Base-by-base conservation (phyloP, 2,329 filamentous ascomycete species). In the Venturia pyrina region DNA sequence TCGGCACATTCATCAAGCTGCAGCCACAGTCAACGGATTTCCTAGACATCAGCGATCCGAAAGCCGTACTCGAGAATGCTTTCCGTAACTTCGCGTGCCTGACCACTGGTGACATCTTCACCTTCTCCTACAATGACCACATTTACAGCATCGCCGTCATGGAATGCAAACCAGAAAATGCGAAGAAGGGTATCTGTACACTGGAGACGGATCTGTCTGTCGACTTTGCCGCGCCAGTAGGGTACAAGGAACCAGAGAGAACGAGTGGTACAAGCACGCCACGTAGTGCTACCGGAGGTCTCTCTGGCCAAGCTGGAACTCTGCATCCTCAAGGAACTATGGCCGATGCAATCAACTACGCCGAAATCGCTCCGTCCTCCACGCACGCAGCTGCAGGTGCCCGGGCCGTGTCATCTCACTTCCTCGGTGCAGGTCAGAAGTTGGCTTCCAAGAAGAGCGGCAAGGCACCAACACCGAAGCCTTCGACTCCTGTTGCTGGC, bases 261-360 rank as follows among this genome's bases (percentile, higher is more conserved):
- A 77, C 75, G 2, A 95, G 90, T 70, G 93, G 93, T n/a, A 93
- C 91, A 21, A 93, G 88, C 77, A 96, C 93, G 19, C 92, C 93
- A 1, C 81, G 87, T 63, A 95, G 89, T 72, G 80, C 78, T 4
- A 80, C 82, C 1, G 84, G 85, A 65, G 85, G 85, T 11, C 76
- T 89, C 67, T 88, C 89, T 8, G 80, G 85, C 1, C 78, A 80
- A 69, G 89, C 91, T 37, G 91, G 93, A 5, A 78, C 89, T 19
- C 77, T 97, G 32, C 92, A 96, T 76, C 86, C 82, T 68, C 90
- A 96, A 71, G 95, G 95, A 13, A 93, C 88, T 68, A 99, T 99
- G 95, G 93, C 95, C 0, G 91, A 96, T 72, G 86, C 91, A n/a
- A 98, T 99, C 81, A 97, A 97, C 80, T 99, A 98, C 77, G 85